phyloP scores from a whole-genome alignment of 176 grass and related monocot genomes.

The Paspalum notatum region DNA sequence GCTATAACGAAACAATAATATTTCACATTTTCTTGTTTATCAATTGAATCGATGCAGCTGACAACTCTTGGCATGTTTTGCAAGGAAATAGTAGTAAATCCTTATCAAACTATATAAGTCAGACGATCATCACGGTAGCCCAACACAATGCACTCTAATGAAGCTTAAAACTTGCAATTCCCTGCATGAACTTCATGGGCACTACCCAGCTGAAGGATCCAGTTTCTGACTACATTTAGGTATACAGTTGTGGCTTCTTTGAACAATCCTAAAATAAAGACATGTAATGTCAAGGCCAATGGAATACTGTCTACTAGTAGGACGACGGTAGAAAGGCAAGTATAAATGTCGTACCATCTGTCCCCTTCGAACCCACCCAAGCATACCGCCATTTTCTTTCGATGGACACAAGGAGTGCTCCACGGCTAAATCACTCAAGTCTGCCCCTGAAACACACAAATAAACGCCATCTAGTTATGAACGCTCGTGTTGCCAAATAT shows the following conservation, averaged over 20 bases:
- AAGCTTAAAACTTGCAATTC: slow-evolving; percentile 6
- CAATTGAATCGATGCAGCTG: background rate
- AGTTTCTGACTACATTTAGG: background rate
- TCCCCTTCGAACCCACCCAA: slow-evolving; percentile 91
- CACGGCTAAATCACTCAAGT: slow-evolving; percentile 90
- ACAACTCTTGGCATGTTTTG: background rate
- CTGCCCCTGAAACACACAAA: slow-evolving; percentile 56
- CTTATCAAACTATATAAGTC: background rate
- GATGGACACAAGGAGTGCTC: slow-evolving; percentile 94
- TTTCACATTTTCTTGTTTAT: background rate
- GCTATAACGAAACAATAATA: background rate
- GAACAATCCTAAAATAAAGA: no score
- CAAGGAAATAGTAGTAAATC: slow-evolving; percentile 5
- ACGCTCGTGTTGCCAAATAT: background rate
- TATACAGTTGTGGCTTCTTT: no score
- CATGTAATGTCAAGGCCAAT: background rate
- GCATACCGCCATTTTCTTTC: slow-evolving; percentile 97
- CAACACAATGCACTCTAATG: slow-evolving; percentile 9
- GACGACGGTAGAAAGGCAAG: slow-evolving; percentile 31
- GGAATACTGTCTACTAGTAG: background rate
- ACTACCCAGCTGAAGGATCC: background rate
- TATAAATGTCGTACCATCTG: slow-evolving; percentile 67
- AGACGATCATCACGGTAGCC: background rate
- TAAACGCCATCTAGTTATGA: background rate
- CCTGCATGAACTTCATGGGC: background rate